Base-by-base conservation (phyloP, 2,329 filamentous ascomycete genomes). In the Nemania sp. region DNA sequence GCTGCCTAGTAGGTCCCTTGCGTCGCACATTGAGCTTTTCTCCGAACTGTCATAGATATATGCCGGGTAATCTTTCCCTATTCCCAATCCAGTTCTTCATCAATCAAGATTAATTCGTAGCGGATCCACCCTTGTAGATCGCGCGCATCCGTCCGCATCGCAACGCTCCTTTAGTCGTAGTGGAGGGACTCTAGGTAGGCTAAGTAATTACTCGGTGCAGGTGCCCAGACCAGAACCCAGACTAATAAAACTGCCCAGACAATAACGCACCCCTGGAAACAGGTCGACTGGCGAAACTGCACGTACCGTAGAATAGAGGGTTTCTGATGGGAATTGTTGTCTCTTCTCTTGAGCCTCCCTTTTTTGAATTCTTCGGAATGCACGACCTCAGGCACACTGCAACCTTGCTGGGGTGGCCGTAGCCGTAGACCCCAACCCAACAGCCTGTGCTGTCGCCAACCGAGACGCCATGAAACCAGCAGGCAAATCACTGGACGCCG, bases 51-150 rank as follows among this genome's bases (percentile, higher is more conserved):
- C 46, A 31, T 54, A 54, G 44, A 40, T 57, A 56, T 56, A 54
- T 57, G 46, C 54, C 54, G 54, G 54, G 26, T 57, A 57, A 57
- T 54, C 53, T 46, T 33, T 50, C 34, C 39, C 28, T 53, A 48
- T 40, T 47, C 30, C 55, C 30, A 31, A 47, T 51, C 52, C 42
- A 46, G 30, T 34, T 22, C 20, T 47, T 54, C 55, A 49, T 57
- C 42, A 54, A 51, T 54, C 37, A 54, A 50, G 37, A 39, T 57
- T 52, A 57, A 57, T 50, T 39, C 43, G 5, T 40, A 40, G 36
- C 15, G 36, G 31, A 42, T 51, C 51, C 51, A 53, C 55, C 31
- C 39, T 39, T 39, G 54, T 34, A 47, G 54, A 54, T 54, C 51
- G 24, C 50, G 39, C 51, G 41, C 50, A 20, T 40, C 51, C 30